Evolutionary conservation across 805 yeast species (phyloP).

Genomic region (Hyphopichia homilentoma): DNA sequence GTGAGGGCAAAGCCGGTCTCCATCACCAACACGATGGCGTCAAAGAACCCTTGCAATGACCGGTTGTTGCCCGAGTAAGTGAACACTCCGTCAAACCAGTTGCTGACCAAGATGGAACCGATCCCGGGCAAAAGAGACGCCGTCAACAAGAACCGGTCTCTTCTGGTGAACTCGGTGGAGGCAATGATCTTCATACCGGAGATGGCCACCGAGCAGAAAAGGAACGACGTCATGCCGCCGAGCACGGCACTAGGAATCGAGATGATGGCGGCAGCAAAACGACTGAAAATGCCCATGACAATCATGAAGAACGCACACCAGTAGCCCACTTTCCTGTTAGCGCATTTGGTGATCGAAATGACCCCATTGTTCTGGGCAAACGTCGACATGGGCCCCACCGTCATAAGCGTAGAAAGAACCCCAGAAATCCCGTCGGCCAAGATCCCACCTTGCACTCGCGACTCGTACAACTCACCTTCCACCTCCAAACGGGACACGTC

Average conservation of each 20-base stretch:
- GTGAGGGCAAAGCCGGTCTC: conserved; percentile 72
- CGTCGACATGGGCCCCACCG: conserved; percentile 85
- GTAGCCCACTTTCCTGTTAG: conserved; percentile 76
- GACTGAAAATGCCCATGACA: conserved; percentile 83
- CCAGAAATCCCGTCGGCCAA: conserved; percentile 87
- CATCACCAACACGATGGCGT: conserved; percentile 67
- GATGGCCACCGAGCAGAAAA: conserved; percentile 72
- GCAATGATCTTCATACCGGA: conserved; percentile 70
- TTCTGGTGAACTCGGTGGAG: conserved; percentile 58
- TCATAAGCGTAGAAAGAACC: conserved; percentile 68
- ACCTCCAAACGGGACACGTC: conserved; percentile 86
- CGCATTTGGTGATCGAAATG: conserved; percentile 87
- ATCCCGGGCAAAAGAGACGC: conserved; percentile 63
- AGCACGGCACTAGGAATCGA: conserved; percentile 48
- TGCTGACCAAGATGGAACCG: conserved; percentile 60
- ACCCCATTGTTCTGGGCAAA: conserved; percentile 97
- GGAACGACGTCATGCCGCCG: conserved; percentile 85
- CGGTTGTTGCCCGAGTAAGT: conserved; percentile 61
- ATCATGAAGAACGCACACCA: conserved; percentile 78
- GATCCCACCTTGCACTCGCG: conserved; percentile 90
- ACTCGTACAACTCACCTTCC: conserved; percentile 76
- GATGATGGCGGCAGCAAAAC: conserved; percentile 85
- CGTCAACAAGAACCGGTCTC: conserved; percentile 71
- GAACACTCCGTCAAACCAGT: conserved; percentile 63
- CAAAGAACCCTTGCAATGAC: conserved; percentile 56